Evolutionary conservation across 495 filamentous ascomycete species (phyloP).

Genomic region (Penicillium maclennaniae): DNA sequence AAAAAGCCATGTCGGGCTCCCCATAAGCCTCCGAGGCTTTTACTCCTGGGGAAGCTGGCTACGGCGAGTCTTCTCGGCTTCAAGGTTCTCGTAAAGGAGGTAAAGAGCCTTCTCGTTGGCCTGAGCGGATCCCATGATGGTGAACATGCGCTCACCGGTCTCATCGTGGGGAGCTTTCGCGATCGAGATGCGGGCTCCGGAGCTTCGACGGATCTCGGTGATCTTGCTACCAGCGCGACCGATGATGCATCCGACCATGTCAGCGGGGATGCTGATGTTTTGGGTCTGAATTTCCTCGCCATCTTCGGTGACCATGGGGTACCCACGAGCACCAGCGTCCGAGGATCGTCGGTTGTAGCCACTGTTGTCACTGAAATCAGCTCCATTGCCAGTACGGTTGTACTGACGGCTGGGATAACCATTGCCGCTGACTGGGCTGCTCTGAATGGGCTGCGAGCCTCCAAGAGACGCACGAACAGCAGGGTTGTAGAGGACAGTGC

Average conservation of each 20-base stretch:
- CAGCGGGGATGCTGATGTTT: conserved; percentile 97
- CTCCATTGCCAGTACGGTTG: conserved; percentile 92
- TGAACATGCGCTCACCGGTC: conserved; percentile 98
- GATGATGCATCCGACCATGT: conserved; percentile 99
- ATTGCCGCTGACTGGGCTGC: conserved; percentile 37
- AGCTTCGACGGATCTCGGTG: conserved; percentile 93
- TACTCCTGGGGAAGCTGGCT: conserved; percentile 75
- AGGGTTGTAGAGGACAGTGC: conserved; percentile 95
- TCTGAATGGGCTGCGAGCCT: conserved; percentile 37
- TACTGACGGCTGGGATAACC: conserved; percentile 66
- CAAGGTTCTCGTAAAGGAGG: conserved; percentile 96
- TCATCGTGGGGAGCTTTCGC: conserved; percentile 98
- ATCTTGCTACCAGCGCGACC: conserved; percentile 93
- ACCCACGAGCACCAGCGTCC: conserved; percentile 65
- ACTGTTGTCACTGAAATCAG: conserved; percentile 88
- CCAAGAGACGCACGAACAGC: conserved; percentile 75
- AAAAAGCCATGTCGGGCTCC: conserved; percentile 20
- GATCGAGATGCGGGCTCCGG: conserved; percentile 95
- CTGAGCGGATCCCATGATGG: conserved; percentile 88
- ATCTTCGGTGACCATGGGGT: conserved; percentile 84
- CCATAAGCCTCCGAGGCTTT: conserved; percentile 14
- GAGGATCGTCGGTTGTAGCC: conserved; percentile 73
- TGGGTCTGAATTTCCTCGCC: conserved; percentile 98
- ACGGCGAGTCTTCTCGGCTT: conserved; percentile 96
- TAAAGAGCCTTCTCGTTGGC: conserved; percentile 95